A percentile compares a stretch with the other conserved stretches of the same genome.
phyloP scores from a whole-genome alignment of 495 filamentous ascomycete genomes.

The Chaetomidium leptoderma region DNA sequence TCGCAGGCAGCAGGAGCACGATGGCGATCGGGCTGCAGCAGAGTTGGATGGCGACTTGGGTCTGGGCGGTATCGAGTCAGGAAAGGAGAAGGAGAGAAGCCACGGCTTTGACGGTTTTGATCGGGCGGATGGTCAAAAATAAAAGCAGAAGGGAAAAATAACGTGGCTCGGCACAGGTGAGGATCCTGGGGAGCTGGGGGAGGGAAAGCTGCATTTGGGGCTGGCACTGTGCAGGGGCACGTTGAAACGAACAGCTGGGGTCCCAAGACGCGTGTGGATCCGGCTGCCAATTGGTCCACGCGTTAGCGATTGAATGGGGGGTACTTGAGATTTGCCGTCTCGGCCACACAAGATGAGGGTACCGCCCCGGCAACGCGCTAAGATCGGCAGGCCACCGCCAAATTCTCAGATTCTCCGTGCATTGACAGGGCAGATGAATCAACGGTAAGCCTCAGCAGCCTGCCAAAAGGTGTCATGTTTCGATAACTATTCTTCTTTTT shows the following conservation, averaged over 20 bases:
- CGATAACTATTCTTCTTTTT: no score
- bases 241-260: constrained; percentile 30
- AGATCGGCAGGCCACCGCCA: not conserved
- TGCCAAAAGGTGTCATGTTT: no score
- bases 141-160: constrained; percentile 25
- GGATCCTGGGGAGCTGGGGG: constrained; percentile 20
- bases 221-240: constrained; percentile 12
- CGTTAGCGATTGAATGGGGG: not conserved
- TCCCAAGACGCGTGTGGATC: constrained; percentile 8
- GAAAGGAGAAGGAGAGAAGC: not conserved
- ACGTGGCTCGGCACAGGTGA: constrained; percentile 31
- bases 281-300: not conserved
- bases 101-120: not conserved
- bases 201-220: constrained; percentile 13
- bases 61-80: not conserved
- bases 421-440: no score
- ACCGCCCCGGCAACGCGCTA: not conserved
- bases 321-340: not conserved
- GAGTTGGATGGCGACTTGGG: not conserved
- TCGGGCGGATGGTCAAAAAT: constrained; percentile 19
- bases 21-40: not conserved
- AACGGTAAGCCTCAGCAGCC: no score
- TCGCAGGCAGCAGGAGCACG: not conserved
- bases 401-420: not conserved
- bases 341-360: not conserved